Conservation (phyloP, 1,284 basidiomycete species). For the Ceratobasidium papillatum region DNA sequence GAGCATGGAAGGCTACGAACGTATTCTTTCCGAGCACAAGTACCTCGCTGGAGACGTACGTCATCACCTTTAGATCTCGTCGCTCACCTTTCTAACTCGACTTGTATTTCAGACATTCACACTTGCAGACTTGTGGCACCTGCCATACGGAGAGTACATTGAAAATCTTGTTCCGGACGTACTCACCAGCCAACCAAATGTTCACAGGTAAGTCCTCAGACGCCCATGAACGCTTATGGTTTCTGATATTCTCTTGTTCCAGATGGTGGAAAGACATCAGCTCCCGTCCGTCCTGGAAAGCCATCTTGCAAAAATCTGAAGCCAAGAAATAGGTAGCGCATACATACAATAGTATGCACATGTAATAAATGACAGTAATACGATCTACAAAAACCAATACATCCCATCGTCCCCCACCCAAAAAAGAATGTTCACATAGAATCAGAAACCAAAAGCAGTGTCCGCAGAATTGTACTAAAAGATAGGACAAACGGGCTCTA, state of each 20-base stretch:
- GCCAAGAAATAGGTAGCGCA: neutral
- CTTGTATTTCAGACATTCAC: conserved; percentile 49
- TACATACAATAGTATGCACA: neutral
- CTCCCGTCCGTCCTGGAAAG: conserved; percentile 53
- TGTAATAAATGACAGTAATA: conserved; percentile 2
- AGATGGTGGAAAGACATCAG: conserved; percentile 54
- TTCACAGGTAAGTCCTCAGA: neutral
- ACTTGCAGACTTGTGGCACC: conserved; percentile 63
- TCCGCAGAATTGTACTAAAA: neutral
- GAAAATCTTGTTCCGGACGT: conserved; percentile 45
- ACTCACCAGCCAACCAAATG: conserved; percentile 41
- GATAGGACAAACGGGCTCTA: conserved; percentile 12
- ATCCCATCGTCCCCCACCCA: neutral
- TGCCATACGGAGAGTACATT: conserved; percentile 57
- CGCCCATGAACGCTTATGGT: neutral
- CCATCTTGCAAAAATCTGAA: conserved; percentile 44
- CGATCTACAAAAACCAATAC: conserved; percentile 9
- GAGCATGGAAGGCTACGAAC: conserved; percentile 59
- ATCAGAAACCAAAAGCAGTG: neutral
- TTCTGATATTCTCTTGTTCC: neutral
- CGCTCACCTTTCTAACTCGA: neutral
- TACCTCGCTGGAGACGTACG: conserved; percentile 60
- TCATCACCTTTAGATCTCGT: conserved; percentile 24
- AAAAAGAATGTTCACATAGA: conserved; percentile 3
- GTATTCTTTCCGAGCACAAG: conserved; percentile 57